These are phyloP conservation scores for Metschnikowia similis DNA, from an alignment of 805 yeast species.

Conservation along the genomic window DNA sequence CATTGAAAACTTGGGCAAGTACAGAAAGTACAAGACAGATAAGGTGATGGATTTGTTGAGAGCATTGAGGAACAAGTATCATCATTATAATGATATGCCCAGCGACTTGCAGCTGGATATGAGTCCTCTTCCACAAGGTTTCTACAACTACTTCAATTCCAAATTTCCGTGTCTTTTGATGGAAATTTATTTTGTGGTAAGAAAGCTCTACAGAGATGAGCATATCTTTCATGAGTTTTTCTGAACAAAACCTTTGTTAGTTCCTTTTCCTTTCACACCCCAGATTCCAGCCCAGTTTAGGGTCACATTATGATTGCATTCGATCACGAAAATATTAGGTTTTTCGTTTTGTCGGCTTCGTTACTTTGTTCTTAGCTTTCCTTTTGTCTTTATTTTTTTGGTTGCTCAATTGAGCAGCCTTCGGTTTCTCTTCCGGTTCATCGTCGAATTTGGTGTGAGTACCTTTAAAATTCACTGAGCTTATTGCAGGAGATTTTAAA, in stretches of 20 bases:
- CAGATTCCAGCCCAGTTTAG: neutral
- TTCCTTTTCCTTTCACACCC: neutral
- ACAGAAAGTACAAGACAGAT: constrained; percentile 77
- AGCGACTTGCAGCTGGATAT: constrained; percentile 55
- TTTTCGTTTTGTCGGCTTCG: constrained; percentile 4
- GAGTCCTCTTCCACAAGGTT: constrained; percentile 82
- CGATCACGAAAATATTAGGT: neutral
- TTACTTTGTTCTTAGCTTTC: neutral
- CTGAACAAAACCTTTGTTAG: constrained; percentile 7
- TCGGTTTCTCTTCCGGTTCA: neutral
- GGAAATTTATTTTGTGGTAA: constrained; percentile 64
- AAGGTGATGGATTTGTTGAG: constrained; percentile 82
- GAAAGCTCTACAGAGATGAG: constrained; percentile 56
- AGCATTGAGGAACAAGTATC: constrained; percentile 89
- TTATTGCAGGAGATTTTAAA: constrained; percentile 46
- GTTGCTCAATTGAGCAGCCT: neutral
- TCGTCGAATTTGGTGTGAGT: constrained; percentile 49
- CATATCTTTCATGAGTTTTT: constrained; percentile 47
- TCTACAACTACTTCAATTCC: constrained; percentile 66
- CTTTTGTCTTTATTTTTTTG: neutral
- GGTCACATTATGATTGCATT: neutral
- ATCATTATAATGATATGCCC: constrained; percentile 90
- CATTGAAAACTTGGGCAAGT: constrained; percentile 81
- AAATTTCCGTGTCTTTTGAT: constrained; percentile 78
- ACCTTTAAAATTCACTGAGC: constrained; percentile 48